A percentile compares a stretch with the other conserved stretches of the same genome.
Conservation (phyloP, 768 basidiomycete genomes). For the Tricholomella constricta region DNA sequence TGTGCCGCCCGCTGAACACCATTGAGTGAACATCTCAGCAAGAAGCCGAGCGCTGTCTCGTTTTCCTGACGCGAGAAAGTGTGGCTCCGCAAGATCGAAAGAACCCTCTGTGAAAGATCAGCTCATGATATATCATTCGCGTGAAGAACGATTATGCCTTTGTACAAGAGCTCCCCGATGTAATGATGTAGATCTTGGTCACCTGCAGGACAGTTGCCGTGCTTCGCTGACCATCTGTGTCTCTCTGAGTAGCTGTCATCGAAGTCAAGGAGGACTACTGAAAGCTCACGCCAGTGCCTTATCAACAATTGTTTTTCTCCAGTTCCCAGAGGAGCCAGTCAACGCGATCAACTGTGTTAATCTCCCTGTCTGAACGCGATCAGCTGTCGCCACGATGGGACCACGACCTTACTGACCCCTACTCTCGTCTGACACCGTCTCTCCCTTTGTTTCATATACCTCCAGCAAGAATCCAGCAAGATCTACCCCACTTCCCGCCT, state of each 20-base stretch:
- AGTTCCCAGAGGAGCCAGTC: conserved; percentile 73
- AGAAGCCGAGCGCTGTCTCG: conserved; percentile 86
- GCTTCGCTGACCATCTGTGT: conserved; percentile 82
- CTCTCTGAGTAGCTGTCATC: conserved; percentile 16
- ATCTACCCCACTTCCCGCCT: conserved; percentile 90
- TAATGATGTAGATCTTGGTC: conserved; percentile 90
- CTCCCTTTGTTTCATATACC: conserved; percentile 76
- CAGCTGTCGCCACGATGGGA: conserved; percentile 5
- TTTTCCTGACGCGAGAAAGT: conserved; percentile 84
- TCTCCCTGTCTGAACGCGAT: conserved; percentile 55
- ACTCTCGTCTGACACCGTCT: conserved; percentile 72
- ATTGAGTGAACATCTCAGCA: conserved; percentile 85
- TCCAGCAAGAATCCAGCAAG: conserved; percentile 78
- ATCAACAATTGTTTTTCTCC: conserved; percentile 91
- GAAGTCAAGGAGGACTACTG: background rate
- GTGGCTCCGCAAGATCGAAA: conserved; percentile 75
- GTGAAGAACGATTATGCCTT: conserved; percentile 50
- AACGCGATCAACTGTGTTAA: conserved; percentile 91
- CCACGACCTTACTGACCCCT: conserved; percentile 57
- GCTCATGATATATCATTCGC: background rate
- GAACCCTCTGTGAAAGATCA: conserved; percentile 56
- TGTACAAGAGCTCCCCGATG: conserved; percentile 84
- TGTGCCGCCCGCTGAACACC: conserved; percentile 54
- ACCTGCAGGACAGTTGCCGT: conserved; percentile 79
- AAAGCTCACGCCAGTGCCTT: conserved; percentile 76